Percentiles rank a stretch among this genome's conserved stretches.
Evolutionary conservation across 1,284 basidiomycete species (phyloP).

Genomic region (Trichosporon sp.): DNA sequence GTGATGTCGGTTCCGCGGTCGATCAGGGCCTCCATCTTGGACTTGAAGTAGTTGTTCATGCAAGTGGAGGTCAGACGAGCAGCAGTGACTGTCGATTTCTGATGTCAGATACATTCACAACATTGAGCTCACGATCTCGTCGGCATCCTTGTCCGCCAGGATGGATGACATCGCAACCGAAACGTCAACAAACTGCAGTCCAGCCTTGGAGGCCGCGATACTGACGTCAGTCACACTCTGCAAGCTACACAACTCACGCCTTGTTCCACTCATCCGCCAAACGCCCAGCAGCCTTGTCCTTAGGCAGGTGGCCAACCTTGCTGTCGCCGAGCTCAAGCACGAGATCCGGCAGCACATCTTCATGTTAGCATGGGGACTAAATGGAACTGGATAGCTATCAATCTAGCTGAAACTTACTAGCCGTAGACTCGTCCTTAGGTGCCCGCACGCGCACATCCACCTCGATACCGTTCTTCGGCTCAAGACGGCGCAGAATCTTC

Average conservation of each 20-base stretch:
- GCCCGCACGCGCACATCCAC: slow-evolving; percentile 40
- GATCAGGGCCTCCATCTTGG: slow-evolving; percentile 82
- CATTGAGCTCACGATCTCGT: slow-evolving; percentile 68
- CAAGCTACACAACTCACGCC: slow-evolving; percentile 34
- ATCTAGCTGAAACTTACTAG: slow-evolving; percentile 21
- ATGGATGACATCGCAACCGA: slow-evolving; percentile 67
- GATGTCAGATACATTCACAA: slow-evolving; percentile 11
- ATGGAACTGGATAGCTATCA: not conserved
- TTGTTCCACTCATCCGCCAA: slow-evolving; percentile 54
- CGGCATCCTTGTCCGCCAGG: slow-evolving; percentile 82
- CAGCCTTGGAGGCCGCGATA: slow-evolving; percentile 26
- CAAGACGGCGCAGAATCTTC: slow-evolving; percentile 45
- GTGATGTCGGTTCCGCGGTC: slow-evolving; percentile 86
- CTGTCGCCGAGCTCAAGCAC: slow-evolving; percentile 33
- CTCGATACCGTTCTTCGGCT: slow-evolving; percentile 31
- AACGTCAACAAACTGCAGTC: slow-evolving; percentile 73
- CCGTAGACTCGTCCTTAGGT: slow-evolving; percentile 41
- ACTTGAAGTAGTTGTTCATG: slow-evolving; percentile 77
- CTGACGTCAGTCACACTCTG: slow-evolving; percentile 15
- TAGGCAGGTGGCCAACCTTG: slow-evolving; percentile 46
- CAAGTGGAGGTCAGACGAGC: slow-evolving; percentile 78
- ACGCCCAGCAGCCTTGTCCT: slow-evolving; percentile 48
- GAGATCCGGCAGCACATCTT: slow-evolving; percentile 37
- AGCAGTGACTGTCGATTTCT: slow-evolving; percentile 74
- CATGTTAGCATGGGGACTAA: not conserved